These are phyloP conservation scores for Penicillium ucsense DNA, from an alignment of 495 filamentous ascomycete species.

Conservation along the genomic window DNA sequence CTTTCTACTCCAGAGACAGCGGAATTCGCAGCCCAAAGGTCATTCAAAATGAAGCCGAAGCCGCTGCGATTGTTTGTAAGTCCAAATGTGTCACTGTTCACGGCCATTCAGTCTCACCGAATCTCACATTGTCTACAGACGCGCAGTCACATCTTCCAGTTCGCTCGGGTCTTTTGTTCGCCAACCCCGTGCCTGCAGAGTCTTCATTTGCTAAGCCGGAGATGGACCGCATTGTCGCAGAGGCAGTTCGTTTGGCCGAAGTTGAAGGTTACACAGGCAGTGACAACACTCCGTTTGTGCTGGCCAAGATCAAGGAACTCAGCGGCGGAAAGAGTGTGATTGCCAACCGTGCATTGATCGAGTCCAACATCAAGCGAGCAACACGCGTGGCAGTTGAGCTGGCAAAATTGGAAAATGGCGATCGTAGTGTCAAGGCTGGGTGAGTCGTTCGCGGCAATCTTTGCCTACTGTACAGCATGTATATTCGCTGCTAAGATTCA, in stretches of 20 bases:
- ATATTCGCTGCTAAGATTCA: constrained; percentile 24
- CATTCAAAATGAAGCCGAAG: constrained; percentile 64
- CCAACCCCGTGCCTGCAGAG: constrained; percentile 74
- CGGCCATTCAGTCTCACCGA: background rate
- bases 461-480: constrained; percentile 4
- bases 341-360: constrained; percentile 70
- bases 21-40: constrained; percentile 66
- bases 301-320: constrained; percentile 70
- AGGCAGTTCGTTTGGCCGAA: constrained; percentile 63
- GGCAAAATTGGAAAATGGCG: constrained; percentile 45
- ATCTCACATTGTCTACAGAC: constrained; percentile 31
- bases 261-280: constrained; percentile 60
- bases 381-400: constrained; percentile 72
- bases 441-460: constrained; percentile 24
- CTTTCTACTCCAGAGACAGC: constrained; percentile 84
- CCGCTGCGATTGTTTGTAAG: constrained; percentile 75
- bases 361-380: constrained; percentile 70
- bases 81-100: constrained; percentile 1
- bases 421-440: constrained; percentile 22
- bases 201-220: constrained; percentile 58
- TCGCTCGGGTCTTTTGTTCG: constrained; percentile 68
- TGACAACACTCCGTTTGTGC: constrained; percentile 81
- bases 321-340: constrained; percentile 60
- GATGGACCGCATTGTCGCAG: constrained; percentile 64
- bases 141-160: constrained; percentile 56